Conservation (phyloP, 768 basidiomycete species). For the Rickenella mellea region DNA sequence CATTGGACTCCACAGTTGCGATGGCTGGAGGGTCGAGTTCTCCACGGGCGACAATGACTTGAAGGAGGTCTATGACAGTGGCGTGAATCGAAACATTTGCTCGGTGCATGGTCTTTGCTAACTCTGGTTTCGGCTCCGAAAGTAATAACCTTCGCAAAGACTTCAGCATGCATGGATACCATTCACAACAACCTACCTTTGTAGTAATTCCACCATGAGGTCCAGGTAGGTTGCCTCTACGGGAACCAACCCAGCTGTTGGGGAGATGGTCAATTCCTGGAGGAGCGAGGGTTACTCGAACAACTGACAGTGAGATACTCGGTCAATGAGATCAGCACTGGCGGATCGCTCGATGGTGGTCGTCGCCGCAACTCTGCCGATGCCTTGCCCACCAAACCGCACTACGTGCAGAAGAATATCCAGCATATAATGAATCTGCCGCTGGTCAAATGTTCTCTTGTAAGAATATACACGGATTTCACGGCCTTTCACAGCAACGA, state of each 20-base stretch:
- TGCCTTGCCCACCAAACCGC: slow-evolving; percentile 84
- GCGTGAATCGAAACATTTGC: slow-evolving; percentile 63
- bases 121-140: slow-evolving; percentile 56
- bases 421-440: slow-evolving; percentile 60
- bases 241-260: slow-evolving; percentile 30
- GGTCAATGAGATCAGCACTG: slow-evolving; percentile 49
- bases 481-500: slow-evolving; percentile 47
- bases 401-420: slow-evolving; percentile 71
- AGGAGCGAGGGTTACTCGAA: neutral
- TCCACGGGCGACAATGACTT: slow-evolving; percentile 72
- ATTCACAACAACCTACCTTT: slow-evolving; percentile 40
- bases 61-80: slow-evolving; percentile 70
- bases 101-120: slow-evolving; percentile 43
- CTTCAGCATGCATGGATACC: slow-evolving; percentile 3
- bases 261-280: slow-evolving; percentile 1
- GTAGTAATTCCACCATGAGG: slow-evolving; percentile 58
- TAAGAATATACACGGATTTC: slow-evolving; percentile 64
- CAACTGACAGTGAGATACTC: slow-evolving; percentile 49
- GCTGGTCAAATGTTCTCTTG: slow-evolving; percentile 69
- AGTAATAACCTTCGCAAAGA: slow-evolving; percentile 50
- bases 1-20: slow-evolving; percentile 55
- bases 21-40: slow-evolving; percentile 57
- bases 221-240: slow-evolving; percentile 68
- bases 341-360: slow-evolving; percentile 57
- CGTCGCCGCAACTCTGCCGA: slow-evolving; percentile 63